Evolutionary conservation across 495 filamentous ascomycete species (phyloP).

Genomic region (Chaetomium fimeti): DNA sequence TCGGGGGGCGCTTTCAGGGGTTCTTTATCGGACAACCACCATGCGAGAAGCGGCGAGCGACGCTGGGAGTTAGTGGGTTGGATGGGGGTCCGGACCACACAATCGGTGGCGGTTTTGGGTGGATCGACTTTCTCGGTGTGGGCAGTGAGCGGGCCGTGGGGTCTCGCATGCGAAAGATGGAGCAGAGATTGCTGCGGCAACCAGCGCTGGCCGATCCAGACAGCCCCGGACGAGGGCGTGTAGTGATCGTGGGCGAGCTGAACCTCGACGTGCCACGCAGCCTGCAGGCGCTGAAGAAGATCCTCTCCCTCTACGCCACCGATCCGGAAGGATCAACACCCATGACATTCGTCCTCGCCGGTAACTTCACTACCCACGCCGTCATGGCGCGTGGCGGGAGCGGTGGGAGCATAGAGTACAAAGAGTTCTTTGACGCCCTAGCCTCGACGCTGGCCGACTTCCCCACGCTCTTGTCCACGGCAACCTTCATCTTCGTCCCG

Average conservation of each 20-base stretch:
- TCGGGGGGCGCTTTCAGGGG: conserved; percentile 84
- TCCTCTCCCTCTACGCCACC: conserved; percentile 68
- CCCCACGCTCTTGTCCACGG: conserved; percentile 70
- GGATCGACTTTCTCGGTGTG: conserved; percentile 92
- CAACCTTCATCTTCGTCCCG: conserved; percentile 88
- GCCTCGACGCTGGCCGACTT: conserved; percentile 82
- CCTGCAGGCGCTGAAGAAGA: conserved; percentile 70
- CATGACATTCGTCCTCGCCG: conserved; percentile 73
- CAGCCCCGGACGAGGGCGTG: conserved; percentile 46
- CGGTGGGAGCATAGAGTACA: conserved; percentile 83
- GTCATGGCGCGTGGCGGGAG: conserved; percentile 67
- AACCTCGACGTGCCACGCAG: conserved; percentile 78
- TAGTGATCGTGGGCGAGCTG: conserved; percentile 76
- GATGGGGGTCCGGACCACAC: conserved; percentile 57
- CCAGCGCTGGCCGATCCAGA: conserved; percentile 20
- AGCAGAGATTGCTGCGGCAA: conserved; percentile 48
- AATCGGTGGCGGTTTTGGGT: conserved; percentile 81
- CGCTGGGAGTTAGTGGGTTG: conserved; percentile 63
- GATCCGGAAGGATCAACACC: conserved; percentile 65
- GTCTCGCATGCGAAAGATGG: conserved; percentile 73
- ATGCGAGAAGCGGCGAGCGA: conserved; percentile 76
- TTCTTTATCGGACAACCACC: conserved; percentile 88
- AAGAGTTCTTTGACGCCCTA: conserved; percentile 86
- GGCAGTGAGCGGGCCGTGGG: conserved; percentile 87
- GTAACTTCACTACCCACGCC: conserved; percentile 77